These are phyloP conservation scores for Daldinia bambusicola DNA, from an alignment of 495 filamentous ascomycete species.

Conservation along the genomic window DNA sequence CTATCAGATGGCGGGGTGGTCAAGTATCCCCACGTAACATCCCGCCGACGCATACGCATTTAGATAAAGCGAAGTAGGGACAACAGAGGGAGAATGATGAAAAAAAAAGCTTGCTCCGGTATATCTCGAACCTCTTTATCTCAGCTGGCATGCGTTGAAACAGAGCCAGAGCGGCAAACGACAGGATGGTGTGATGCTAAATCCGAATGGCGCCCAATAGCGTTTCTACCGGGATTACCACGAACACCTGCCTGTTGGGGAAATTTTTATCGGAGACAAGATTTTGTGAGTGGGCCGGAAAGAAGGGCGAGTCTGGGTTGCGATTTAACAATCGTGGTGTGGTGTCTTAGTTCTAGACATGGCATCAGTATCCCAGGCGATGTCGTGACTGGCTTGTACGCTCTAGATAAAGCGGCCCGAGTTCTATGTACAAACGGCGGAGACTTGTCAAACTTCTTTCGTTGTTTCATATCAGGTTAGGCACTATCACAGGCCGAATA, in stretches of 20 bases:
- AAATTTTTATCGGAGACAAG: background rate
- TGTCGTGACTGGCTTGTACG: conserved; percentile 17
- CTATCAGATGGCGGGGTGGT: background rate
- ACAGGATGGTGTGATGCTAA: conserved; percentile 22
- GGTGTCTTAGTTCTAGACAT: background rate
- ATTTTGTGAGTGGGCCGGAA: conserved; percentile 3
- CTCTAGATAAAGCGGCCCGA: background rate
- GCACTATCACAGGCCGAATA: too few relatives aligned
- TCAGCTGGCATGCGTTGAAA: too few relatives aligned
- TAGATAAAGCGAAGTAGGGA: background rate
- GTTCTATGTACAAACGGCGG: too few relatives aligned
- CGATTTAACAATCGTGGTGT: background rate
- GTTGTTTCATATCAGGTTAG: too few relatives aligned
- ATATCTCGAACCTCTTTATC: background rate
- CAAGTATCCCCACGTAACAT: background rate
- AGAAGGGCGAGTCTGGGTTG: background rate
- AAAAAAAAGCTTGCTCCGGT: background rate
- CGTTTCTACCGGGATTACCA: background rate
- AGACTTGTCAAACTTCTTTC: too few relatives aligned
- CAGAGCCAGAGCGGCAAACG: background rate
- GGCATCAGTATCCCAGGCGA: conserved; percentile 4
- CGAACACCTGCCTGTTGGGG: conserved; percentile 14
- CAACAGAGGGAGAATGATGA: background rate
- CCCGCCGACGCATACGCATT: background rate
- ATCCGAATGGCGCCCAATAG: conserved; percentile 14